Evolutionary conservation across 2,329 filamentous ascomycete genomes (phyloP), one percentile per base, ranked within the genome.

Genomic region (Phialophora expanda): DNA sequence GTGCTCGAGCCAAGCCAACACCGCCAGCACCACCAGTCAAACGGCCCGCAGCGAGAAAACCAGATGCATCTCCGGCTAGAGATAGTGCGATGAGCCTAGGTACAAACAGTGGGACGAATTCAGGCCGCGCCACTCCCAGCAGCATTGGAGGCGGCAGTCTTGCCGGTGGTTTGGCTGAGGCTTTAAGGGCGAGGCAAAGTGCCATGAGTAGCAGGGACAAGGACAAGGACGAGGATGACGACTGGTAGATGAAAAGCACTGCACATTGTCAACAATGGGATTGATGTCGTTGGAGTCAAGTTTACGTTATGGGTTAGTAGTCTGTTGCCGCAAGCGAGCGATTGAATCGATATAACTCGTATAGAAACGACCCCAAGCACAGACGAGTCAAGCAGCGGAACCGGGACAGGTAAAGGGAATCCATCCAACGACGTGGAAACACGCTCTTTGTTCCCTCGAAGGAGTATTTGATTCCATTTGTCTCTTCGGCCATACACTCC

Each of bases 21-120:
- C 90, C 92, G 1, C 91, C 92, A 2, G 88, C 88, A 26, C 92
- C 90, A 24, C 93, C 92, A 2, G 87, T 87, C 12, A 97, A 96
- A 80, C 85, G 94, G 24, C 93, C 93, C 1, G 88, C 84, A 7
- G 83, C 85, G 26, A 88, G 89, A 67, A 96, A 95, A 78, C 89
- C 91, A 0, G 87, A 85, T 54, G 84, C 62, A 1, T 68, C 88
- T 62, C 87, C 90, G 1, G 68, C 71, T 38, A 86, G 94, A 59
- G 93, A 97, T 75, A 83, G 81, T 64, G 79, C 80, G 1, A 79
- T 81, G 53, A 84, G 81, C 70, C 78, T 81, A 76, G 79, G 71
- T 64, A 76, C 69, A 71, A 53, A 65, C 70, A 88, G 80, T 78
- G 86, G 79, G 75, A 61, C 86, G 82, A 84, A 85, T 60, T 91